Conservation (phyloP, 768 basidiomycete species). For the Punctularia strigosozonata region DNA sequence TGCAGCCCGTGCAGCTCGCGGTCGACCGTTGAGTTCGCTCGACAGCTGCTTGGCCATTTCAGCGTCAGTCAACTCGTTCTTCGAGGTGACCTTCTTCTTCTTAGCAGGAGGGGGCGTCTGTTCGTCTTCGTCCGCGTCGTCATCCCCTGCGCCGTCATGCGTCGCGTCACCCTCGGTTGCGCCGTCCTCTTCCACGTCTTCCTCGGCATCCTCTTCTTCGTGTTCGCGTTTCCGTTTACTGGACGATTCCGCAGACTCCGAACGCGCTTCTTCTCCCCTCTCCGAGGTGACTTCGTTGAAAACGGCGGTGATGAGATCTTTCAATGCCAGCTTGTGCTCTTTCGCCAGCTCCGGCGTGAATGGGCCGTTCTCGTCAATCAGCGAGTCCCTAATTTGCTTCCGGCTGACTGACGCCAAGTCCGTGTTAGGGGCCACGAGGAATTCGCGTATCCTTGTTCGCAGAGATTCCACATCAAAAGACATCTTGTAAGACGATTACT, state of each 20-base stretch:
- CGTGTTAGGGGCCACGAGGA: conserved; percentile 65
- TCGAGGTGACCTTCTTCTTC: conserved; percentile 4
- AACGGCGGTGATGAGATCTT: conserved; percentile 53
- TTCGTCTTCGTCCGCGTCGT: conserved; percentile 12
- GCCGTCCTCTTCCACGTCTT: conserved; percentile 16
- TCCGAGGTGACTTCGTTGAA: conserved; percentile 43
- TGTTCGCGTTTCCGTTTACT: conserved; percentile 6
- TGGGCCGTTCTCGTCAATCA: conserved; percentile 40
- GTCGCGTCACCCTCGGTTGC: conserved; percentile 12
- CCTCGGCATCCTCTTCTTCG: conserved; percentile 9
- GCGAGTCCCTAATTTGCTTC: conserved; percentile 75
- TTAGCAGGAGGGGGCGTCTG: conserved; percentile 3
- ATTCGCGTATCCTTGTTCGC: conserved; percentile 49
- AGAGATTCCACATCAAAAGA: conserved; percentile 16
- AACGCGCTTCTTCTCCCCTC: conserved; percentile 4
- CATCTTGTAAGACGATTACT: no score
- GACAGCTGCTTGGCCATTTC: conserved; percentile 32
- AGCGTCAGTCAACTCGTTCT: conserved; percentile 23
- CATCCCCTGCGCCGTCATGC: conserved; percentile 12
- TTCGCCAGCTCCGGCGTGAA: conserved; percentile 52
- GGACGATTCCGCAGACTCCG: conserved; percentile 3
- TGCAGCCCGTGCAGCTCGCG: conserved; percentile 17
- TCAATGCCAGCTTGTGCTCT: conserved; percentile 55
- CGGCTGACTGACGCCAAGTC: conserved; percentile 77
- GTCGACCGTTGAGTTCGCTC: conserved; percentile 28